Base-by-base conservation (phyloP, 768 basidiomycete species). In the Mycena olivaceomarginata region DNA sequence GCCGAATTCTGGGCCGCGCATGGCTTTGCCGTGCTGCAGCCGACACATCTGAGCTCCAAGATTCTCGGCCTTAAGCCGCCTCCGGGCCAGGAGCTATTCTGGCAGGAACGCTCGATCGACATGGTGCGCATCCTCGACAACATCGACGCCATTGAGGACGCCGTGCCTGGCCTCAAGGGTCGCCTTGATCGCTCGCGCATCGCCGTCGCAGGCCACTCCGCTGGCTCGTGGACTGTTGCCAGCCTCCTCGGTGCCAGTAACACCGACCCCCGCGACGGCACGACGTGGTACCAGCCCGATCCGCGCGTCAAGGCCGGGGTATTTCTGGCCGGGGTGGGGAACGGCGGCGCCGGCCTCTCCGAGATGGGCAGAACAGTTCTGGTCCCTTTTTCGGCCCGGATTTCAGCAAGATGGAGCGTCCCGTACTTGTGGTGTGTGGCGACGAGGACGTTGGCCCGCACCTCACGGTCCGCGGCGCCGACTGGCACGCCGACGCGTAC, bases 81-180 rank as follows among this genome's bases (percentile, higher is more conserved):
- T 6, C 7, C 51, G 51, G 51, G 51, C 51, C 51, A 53, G 51
- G 20, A 53, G 20, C 20, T 53, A 18, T 53, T 53, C 51, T 53
- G 51, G 51, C 51, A 53, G 51, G 51, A 53, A 15, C 51, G 51
- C 51, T 53, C 51, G 9, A 53, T 5, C 51, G 51, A 53, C 51
- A 53, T 53, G 51, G 51, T 53, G 51, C 51, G 51, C 51, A 53
- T 53, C n/a, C 51, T 53, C 20, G 51, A 53, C 51, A 53, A 53
- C n/a, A 13, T 53, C 20, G 51, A 53, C 51, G 16, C 51, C 1
- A 22, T 53, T 15, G 51, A 53, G 20, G 9, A 20, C 9, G 11
- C 51, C 51, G 51, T 53, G n/a, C 51, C 51, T 8, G 51, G 51
- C 51, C 51, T 53, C n/a, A 53, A 53, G 20, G 51, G 51, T 15